phyloP scores from a whole-genome alignment of 106 monocot genomes.

The Platanthera guangdongensis region DNA sequence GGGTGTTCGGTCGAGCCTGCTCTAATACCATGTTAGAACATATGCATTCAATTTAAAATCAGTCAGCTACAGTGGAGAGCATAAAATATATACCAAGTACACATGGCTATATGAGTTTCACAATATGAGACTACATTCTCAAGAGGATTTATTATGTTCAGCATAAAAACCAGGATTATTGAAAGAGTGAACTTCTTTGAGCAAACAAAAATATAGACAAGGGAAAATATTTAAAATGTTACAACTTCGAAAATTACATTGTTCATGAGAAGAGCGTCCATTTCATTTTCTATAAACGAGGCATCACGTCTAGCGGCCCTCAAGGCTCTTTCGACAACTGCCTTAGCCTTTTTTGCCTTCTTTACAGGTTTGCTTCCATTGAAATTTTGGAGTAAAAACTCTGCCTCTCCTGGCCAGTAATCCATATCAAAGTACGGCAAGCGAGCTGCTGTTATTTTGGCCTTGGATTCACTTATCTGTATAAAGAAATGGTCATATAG shows the following conservation, averaged over 20 bases:
- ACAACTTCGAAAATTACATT: slow-evolving; percentile 17
- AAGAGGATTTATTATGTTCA: no score
- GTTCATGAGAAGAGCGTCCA: slow-evolving; percentile 68
- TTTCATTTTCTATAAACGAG: slow-evolving; percentile 31
- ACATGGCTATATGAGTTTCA: no score
- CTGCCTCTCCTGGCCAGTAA: slow-evolving; percentile 88
- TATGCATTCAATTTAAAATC: no score
- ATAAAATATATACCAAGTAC: no score
- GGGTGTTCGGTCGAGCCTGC: no score
- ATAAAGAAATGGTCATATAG: slow-evolving; percentile 70
- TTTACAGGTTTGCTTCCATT: slow-evolving; percentile 33
- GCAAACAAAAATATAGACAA: neutral
- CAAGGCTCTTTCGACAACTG: slow-evolving; percentile 38
- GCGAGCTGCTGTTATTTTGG: slow-evolving; percentile 60
- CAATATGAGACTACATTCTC: no score
- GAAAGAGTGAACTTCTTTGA: neutral
- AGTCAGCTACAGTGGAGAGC: no score
- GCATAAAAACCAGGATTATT: neutral
- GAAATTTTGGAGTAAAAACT: slow-evolving; percentile 43
- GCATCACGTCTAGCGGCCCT: slow-evolving; percentile 61
- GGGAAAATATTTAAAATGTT: neutral
- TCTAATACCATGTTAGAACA: no score
- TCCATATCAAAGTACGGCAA: slow-evolving; percentile 93
- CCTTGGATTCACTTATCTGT: slow-evolving; percentile 46
- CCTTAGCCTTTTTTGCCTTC: slow-evolving; percentile 50